These are phyloP conservation scores for Fraxinus platypoda DNA, from an alignment of 305 asterid genomes.

Conservation along the genomic window DNA sequence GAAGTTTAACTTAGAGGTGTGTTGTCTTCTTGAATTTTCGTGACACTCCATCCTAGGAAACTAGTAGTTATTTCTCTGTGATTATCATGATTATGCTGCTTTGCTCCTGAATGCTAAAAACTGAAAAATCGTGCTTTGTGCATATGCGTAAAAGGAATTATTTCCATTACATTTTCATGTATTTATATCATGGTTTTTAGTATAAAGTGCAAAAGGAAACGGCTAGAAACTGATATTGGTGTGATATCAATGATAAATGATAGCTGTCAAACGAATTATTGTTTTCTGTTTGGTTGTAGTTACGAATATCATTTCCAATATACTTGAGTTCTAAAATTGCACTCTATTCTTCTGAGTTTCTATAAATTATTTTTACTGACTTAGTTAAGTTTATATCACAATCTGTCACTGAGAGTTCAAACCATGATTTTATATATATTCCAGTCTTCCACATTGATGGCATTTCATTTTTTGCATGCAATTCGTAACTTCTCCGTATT, in stretches of 20 bases:
- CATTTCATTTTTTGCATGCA: not conserved
- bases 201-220: not conserved
- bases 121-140: not conserved
- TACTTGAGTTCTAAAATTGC: not conserved
- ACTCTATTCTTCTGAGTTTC: not conserved
- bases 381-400: not conserved
- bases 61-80: not conserved
- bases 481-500: not conserved
- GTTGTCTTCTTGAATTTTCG: not conserved
- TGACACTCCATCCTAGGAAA: not conserved
- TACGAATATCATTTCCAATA: not conserved
- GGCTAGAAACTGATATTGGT: not conserved
- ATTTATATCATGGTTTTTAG: not conserved
- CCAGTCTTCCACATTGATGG: not conserved
- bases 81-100: not conserved
- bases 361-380: not conserved
- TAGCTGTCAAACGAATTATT: not conserved
- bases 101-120: not conserved
- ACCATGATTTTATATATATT: not conserved
- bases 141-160: not conserved
- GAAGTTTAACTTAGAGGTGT: slow-evolving; percentile 75
- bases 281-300: not conserved
- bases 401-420: not conserved
- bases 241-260: not conserved
- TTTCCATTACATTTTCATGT: not conserved